Evolutionary conservation across 208 protist species (phyloP).

Genomic region (Polymyxa betae): DNA sequence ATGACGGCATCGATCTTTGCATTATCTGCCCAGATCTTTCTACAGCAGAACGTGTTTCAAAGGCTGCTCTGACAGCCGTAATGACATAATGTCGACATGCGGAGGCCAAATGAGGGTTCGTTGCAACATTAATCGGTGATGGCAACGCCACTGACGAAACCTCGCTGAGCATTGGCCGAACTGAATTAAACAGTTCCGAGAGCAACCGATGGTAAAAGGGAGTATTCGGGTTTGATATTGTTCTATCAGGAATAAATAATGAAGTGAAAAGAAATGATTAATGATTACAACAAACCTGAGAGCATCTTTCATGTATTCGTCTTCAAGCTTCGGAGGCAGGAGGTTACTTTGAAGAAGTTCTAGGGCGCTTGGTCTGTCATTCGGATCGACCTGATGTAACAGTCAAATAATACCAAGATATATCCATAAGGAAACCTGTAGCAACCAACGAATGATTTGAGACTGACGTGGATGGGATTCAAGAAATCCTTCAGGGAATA

Average conservation of each 20-base stretch:
- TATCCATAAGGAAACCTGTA: not conserved
- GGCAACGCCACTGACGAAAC: not conserved
- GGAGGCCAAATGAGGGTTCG: not conserved
- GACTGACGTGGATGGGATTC: slow-evolving; percentile 30
- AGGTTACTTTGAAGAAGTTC: slow-evolving; percentile 34
- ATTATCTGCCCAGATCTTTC: not conserved
- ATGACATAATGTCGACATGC: not conserved
- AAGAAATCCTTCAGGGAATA: slow-evolving; percentile 18
- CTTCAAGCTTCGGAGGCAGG: slow-evolving; percentile 31
- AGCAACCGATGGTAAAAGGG: slow-evolving; percentile 43
- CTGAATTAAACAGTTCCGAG: slow-evolving; percentile 23
- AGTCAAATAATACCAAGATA: not conserved
- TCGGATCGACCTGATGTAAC: not conserved
- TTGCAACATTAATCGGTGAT: not conserved
- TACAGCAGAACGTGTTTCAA: not conserved
- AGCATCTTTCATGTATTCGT: slow-evolving; percentile 54
- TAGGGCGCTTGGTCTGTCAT: not conserved
- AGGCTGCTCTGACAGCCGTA: not conserved
- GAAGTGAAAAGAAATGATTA: not conserved
- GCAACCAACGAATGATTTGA: slow-evolving; percentile 26
- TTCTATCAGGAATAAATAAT: not conserved
- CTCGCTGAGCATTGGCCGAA: slow-evolving; percentile 6
- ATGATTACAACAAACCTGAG: not conserved
- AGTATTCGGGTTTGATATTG: slow-evolving; percentile 35
- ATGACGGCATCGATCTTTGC: not conserved